phyloP scores from a whole-genome alignment of 2,329 filamentous ascomycete species.

The Sporothrix brunneoviolacea region DNA sequence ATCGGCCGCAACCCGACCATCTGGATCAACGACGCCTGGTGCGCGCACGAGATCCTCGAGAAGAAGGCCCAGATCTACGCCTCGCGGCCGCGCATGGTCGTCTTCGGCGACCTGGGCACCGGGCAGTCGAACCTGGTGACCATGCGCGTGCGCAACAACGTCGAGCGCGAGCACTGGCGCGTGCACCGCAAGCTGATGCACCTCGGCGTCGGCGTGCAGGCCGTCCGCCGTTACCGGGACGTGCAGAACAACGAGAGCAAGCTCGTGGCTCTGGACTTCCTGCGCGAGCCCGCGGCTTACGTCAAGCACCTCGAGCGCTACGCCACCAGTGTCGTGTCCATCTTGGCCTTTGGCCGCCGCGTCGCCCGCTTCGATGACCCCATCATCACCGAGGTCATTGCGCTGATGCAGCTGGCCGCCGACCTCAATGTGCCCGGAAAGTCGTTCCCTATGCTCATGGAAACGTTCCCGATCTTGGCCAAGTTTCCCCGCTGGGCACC shows the following conservation, averaged over 20 bases:
- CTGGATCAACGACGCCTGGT: conserved; percentile 43
- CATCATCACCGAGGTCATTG: conserved; percentile 54
- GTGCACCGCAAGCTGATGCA: conserved; percentile 45
- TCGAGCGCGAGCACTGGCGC: conserved; percentile 37
- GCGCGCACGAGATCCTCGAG: conserved; percentile 48
- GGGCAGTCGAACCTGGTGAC: conserved; percentile 38
- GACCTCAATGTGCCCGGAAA: conserved; percentile 49
- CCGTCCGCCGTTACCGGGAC: conserved; percentile 44
- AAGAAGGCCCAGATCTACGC: conserved; percentile 46
- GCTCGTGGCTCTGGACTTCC: conserved; percentile 44
- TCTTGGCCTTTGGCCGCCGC: conserved; percentile 50
- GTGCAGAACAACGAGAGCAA: conserved; percentile 55
- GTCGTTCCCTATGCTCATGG: conserved; percentile 50
- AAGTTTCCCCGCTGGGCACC: conserved; percentile 42
- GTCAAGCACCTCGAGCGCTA: conserved; percentile 48
- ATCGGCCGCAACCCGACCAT: conserved; percentile 43
- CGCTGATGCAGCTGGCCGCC: conserved; percentile 50
- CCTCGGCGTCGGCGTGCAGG: conserved; percentile 46
- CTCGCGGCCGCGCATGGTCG: conserved; percentile 42
- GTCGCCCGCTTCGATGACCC: conserved; percentile 45
- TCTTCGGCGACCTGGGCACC: conserved; percentile 39
- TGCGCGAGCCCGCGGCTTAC: conserved; percentile 38
- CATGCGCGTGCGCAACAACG: conserved; percentile 34
- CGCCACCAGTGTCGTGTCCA: conserved; percentile 47
- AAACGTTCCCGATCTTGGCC: conserved; percentile 45